These are phyloP conservation scores for Linum usitatissimum DNA, from an alignment of 345 rosid species.

Conservation along the genomic window DNA sequence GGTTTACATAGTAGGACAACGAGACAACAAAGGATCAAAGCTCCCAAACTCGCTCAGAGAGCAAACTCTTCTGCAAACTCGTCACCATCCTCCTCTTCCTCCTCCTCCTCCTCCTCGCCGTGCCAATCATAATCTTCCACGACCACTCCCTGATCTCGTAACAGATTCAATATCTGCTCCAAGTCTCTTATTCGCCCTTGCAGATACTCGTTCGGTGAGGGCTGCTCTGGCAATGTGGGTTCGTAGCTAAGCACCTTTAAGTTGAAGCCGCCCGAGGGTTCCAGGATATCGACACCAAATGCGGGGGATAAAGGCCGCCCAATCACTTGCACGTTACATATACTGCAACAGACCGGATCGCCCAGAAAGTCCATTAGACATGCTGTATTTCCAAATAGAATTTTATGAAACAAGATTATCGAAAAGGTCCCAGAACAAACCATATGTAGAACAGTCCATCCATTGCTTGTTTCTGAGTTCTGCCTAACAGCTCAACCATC, in stretches of 20 bases:
- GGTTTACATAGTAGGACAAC: too few relatives aligned
- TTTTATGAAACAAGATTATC: not conserved
- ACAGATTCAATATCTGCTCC: conserved; percentile 39
- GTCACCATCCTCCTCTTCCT: conserved; percentile 24
- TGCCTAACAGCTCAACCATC: conserved; percentile 71
- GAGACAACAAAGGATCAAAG: too few relatives aligned
- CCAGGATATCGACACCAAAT: conserved; percentile 31
- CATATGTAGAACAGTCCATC: conserved; percentile 81
- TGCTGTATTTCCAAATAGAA: too few relatives aligned
- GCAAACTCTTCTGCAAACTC: conserved; percentile 35
- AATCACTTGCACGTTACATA: conserved; percentile 47
- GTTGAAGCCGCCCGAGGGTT: conserved; percentile 41
- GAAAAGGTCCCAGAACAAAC: conserved; percentile 23
- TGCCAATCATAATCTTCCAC: conserved; percentile 31
- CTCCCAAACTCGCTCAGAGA: not conserved
- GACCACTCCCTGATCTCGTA: conserved; percentile 29
- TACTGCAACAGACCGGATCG: conserved; percentile 33
- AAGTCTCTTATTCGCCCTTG: conserved; percentile 27
- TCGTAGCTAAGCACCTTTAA: conserved; percentile 37
- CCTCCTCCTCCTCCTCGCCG: conserved; percentile 25
- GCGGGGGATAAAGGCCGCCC: conserved; percentile 55
- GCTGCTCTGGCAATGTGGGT: conserved; percentile 19
- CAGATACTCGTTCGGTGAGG: conserved; percentile 4
- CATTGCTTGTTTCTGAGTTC: conserved; percentile 76
- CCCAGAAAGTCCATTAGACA: conserved; percentile 9